Conservation (phyloP, 2,329 filamentous ascomycete genomes). For the Capronia epimyces region DNA sequence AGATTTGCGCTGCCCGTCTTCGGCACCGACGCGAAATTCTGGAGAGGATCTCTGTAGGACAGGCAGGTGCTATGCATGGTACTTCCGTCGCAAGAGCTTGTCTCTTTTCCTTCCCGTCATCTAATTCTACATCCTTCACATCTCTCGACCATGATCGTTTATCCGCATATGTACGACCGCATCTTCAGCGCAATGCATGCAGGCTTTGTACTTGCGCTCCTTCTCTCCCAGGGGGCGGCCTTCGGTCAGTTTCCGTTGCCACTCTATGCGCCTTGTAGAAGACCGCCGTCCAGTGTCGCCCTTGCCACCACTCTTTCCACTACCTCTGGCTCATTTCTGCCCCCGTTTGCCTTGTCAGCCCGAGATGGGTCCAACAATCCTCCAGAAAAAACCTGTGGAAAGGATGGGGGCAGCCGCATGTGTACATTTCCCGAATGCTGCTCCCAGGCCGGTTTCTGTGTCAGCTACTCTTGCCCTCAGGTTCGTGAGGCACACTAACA, state of each 20-base stretch:
- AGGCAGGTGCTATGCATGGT: background rate
- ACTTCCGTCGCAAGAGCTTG: background rate
- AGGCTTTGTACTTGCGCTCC: background rate
- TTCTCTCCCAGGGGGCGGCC: background rate
- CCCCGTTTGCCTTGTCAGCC: background rate
- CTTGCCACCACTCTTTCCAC: background rate
- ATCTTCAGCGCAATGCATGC: background rate
- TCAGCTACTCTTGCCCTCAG: slow-evolving; percentile 8
- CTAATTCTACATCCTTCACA: background rate
- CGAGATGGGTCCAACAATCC: background rate
- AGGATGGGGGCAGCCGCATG: background rate
- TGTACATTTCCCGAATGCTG: slow-evolving; percentile 16
- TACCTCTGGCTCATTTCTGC: background rate
- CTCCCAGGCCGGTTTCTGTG: slow-evolving; percentile 23
- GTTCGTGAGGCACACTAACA: slow-evolving; percentile 2
- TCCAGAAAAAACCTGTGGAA: background rate
- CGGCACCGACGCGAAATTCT: background rate
- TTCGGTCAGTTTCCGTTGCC: background rate
- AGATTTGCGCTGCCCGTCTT: background rate
- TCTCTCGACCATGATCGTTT: background rate
- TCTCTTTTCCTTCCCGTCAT: background rate
- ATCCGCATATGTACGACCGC: background rate
- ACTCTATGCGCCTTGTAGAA: background rate
- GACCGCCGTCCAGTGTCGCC: background rate
- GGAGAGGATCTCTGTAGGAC: background rate